Conservation (phyloP, 257 asterid species). For the Solanum tacnaense region DNA sequence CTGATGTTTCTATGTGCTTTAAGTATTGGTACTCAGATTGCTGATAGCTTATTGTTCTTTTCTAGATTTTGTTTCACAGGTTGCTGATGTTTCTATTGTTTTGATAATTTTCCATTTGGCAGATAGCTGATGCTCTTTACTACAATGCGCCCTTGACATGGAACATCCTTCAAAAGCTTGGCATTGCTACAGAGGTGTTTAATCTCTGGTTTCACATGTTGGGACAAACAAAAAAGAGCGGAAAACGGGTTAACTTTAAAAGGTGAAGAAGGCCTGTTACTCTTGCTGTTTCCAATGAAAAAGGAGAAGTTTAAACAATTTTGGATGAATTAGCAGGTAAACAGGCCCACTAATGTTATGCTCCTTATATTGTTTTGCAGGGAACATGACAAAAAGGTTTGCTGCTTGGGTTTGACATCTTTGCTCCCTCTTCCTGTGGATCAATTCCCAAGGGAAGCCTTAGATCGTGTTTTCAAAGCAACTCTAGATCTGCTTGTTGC, state of each 20-base stretch:
- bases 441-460: constrained; percentile 82
- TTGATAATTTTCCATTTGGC: constrained; percentile 5
- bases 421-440: constrained; percentile 84
- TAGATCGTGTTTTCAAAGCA: constrained; percentile 90
- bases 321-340: background rate
- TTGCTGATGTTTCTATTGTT: constrained; percentile 3
- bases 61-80: background rate
- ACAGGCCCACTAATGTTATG: background rate
- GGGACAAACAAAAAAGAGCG: constrained; percentile 81
- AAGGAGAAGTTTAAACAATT: background rate
- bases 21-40: background rate
- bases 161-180: constrained; percentile 77
- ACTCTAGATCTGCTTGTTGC: constrained; percentile 88
- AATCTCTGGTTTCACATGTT: constrained; percentile 96
- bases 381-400: constrained; percentile 93
- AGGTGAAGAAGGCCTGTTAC: constrained; percentile 28
- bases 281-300: background rate
- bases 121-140: constrained; percentile 95
- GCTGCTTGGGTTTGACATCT: constrained; percentile 96
- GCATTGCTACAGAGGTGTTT: constrained; percentile 79
- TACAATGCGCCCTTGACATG: constrained; percentile 72
- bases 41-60: background rate
- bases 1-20: background rate
- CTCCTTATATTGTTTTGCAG: constrained; percentile 30
- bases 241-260: constrained; percentile 64